Conservation (phyloP, 164 flowering plant genomes). For the Warburgia ugandensis region DNA sequence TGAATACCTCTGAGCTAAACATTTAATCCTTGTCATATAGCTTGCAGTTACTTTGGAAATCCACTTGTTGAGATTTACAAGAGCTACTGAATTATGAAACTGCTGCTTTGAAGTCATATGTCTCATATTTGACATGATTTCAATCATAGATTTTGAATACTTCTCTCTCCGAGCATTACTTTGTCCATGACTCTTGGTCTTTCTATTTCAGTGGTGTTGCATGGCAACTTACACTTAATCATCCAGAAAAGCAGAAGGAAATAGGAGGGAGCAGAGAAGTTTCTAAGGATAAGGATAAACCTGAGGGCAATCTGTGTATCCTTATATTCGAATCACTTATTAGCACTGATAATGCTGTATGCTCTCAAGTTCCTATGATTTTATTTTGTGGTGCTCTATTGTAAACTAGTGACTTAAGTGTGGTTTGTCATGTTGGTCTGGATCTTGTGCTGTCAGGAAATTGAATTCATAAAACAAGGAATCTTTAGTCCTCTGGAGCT, state of each 20-base stretch:
- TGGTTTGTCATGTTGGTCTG: not conserved
- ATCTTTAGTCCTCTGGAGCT: constrained; percentile 67
- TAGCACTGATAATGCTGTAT: constrained; percentile 63
- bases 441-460: constrained; percentile 47
- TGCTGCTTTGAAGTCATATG: too few relatives aligned
- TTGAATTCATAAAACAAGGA: constrained; percentile 85
- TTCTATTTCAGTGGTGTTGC: constrained; percentile 62
- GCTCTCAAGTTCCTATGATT: constrained; percentile 8
- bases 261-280: constrained; percentile 15
- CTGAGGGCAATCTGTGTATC: constrained; percentile 50
- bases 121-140: too few relatives aligned
- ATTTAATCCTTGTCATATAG: too few relatives aligned
- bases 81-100: too few relatives aligned
- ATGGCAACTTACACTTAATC: constrained; percentile 73
- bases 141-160: too few relatives aligned
- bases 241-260: constrained; percentile 30
- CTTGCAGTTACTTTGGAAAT: too few relatives aligned
- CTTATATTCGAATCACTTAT: constrained; percentile 72
- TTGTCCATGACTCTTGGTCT: too few relatives aligned
- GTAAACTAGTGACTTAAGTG: not conserved
- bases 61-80: too few relatives aligned
- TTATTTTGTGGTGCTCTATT: not conserved
- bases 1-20: too few relatives aligned
- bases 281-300: constrained; percentile 16
- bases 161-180: too few relatives aligned